A percentile compares a stretch with the other conserved stretches of the same genome.
Evolutionary conservation across 306 rosid species (phyloP).

Genomic region (Cucurbita pepo): DNA sequence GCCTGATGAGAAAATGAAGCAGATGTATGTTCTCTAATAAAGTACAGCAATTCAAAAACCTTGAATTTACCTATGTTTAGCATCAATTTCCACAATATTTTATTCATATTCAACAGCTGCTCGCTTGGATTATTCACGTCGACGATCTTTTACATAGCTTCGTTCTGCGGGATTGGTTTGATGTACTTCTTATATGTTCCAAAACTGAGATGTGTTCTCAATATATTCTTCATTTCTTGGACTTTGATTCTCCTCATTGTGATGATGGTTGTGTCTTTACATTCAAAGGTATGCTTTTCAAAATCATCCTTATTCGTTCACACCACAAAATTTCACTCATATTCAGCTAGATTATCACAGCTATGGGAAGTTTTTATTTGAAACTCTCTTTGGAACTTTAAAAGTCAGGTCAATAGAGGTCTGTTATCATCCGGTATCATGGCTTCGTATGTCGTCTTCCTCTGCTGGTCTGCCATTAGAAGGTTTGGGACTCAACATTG

Average conservation of each 20-base stretch:
- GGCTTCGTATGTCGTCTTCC: conserved; percentile 74
- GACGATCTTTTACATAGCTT: conserved; percentile 51
- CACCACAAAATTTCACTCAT: neutral
- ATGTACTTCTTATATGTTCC: conserved; percentile 41
- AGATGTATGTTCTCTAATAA: conserved; percentile 24
- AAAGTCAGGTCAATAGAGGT: conserved; percentile 66
- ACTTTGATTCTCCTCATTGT: conserved; percentile 56
- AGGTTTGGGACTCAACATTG: conserved; percentile 29
- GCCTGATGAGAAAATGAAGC: conserved; percentile 46
- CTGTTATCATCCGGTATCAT: conserved; percentile 79
- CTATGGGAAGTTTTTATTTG: neutral
- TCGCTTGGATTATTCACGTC: conserved; percentile 54
- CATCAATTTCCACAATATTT: neutral
- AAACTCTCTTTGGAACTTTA: conserved; percentile 1
- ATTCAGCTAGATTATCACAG: neutral
- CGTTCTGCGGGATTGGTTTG: conserved; percentile 45
- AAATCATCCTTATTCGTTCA: neutral
- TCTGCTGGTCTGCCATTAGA: conserved; percentile 79
- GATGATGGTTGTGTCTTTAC: conserved; percentile 49
- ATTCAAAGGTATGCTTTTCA: conserved; percentile 49
- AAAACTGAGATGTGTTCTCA: conserved; percentile 42
- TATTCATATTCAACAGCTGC: conserved; percentile 39
- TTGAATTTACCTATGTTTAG: neutral
- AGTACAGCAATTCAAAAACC: neutral
- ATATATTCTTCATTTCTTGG: conserved; percentile 84